Conservation (phyloP, 306 rosid species). For the Spatholobus suberectus region DNA sequence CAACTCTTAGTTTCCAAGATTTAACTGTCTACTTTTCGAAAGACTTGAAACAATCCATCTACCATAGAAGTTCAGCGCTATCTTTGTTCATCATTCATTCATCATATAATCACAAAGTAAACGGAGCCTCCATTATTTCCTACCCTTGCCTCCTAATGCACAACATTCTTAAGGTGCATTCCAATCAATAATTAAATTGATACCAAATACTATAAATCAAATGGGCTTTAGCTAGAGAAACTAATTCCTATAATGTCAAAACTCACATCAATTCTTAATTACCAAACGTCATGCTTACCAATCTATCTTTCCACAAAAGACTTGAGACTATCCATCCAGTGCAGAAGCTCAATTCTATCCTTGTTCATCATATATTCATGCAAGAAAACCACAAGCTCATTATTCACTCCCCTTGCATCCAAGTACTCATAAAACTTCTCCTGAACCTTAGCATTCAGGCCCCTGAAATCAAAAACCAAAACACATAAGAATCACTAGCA, state of each 20-base stretch:
- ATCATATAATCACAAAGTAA: slow-evolving; percentile 66
- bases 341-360: slow-evolving; percentile 76
- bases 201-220: slow-evolving; percentile 23
- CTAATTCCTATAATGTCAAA: slow-evolving; percentile 33
- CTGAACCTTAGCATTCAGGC: slow-evolving; percentile 58
- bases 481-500: slow-evolving; percentile 28
- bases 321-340: slow-evolving; percentile 68
- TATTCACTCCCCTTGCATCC: slow-evolving; percentile 66
- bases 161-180: slow-evolving; percentile 26
- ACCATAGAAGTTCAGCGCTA: slow-evolving; percentile 36
- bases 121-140: slow-evolving; percentile 57
- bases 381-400: slow-evolving; percentile 72
- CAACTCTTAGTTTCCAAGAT: slow-evolving; percentile 5
- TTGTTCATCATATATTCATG: slow-evolving; percentile 83
- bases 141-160: slow-evolving; percentile 52
- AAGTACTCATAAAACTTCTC: slow-evolving; percentile 58
- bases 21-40: slow-evolving; percentile 45
- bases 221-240: slow-evolving; percentile 15
- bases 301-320: slow-evolving; percentile 62
- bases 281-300: slow-evolving; percentile 13
- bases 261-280: slow-evolving; percentile 22
- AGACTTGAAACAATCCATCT: slow-evolving; percentile 56
- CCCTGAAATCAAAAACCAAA: slow-evolving; percentile 55
- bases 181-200: slow-evolving; percentile 21
- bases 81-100: slow-evolving; percentile 20